Conservation (phyloP, 2,329 filamentous ascomycete species). For the Pseudocercospora ulei region DNA sequence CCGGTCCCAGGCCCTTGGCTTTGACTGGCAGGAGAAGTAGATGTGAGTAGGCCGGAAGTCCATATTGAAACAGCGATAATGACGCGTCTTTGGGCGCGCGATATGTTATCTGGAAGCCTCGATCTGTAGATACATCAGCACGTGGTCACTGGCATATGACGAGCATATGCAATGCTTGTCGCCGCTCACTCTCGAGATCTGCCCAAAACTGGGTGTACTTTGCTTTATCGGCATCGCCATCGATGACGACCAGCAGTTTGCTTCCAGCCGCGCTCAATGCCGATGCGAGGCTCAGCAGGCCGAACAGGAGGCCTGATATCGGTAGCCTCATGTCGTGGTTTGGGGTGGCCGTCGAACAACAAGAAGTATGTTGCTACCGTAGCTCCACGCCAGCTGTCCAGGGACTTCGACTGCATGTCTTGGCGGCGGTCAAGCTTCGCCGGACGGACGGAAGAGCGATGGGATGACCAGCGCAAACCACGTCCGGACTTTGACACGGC, state of each 20-base stretch:
- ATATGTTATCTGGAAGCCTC: constrained; percentile 72
- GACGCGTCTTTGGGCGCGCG: constrained; percentile 72
- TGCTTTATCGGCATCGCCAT: constrained; percentile 69
- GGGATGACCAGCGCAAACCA: constrained; percentile 1
- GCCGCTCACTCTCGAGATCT: constrained; percentile 55
- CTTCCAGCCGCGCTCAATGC: constrained; percentile 70
- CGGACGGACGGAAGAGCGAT: constrained; percentile 2
- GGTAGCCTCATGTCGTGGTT: constrained; percentile 38
- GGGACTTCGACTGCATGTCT: constrained; percentile 5
- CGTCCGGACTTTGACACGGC: too few species aligned
- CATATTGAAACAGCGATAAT: constrained; percentile 71
- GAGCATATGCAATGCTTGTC: constrained; percentile 3
- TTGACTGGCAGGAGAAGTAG: constrained; percentile 79
- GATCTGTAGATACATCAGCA: constrained; percentile 45
- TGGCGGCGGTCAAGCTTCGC: too few species aligned
- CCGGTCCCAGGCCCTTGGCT: constrained; percentile 84
- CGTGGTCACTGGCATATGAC: not conserved
- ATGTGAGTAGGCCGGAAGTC: constrained; percentile 84
- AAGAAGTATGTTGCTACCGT: constrained; percentile 8
- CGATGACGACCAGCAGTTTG: constrained; percentile 74
- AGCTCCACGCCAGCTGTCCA: constrained; percentile 10
- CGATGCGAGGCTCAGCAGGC: constrained; percentile 56
- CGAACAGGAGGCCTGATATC: constrained; percentile 47
- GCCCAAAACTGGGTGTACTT: constrained; percentile 73
- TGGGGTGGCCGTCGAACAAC: constrained; percentile 13